Evolutionary conservation across 1,284 basidiomycete genomes (phyloP), one percentile per base, ranked within the genome.

Genomic region (Pseudozyma sp.): DNA sequence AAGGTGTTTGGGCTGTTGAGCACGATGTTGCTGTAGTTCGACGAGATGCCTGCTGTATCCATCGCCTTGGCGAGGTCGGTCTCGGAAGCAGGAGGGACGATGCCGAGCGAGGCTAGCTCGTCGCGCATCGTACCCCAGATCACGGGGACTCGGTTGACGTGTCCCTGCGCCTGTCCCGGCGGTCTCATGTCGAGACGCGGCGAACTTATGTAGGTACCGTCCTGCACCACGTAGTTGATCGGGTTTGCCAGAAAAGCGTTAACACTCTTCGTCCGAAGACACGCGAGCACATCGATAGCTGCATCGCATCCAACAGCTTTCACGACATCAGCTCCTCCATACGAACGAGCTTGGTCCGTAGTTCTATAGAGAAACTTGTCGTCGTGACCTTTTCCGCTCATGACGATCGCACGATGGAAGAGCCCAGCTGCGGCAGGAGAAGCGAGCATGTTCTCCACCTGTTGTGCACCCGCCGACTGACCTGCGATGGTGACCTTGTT

Each of bases 401-500:
- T 43, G 4, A 69, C 33, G n/a, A 74, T 69, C 3, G 71, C 67
- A 11, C 58, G 57, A 30, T 74, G 61, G 52, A 74, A 74, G 24
- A 74, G 71, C 0, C 61, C 61, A 5, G 56, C 51, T 8, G 66
- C 70, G 14, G 60, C 54, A 6, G 75, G 64, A 4, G 64, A 65
- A 19, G 66, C 71, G 6, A 77, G 65, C 42, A 77, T 52, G 33
- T 57, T 67, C 31, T 60, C 50, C 7, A 77, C 67, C 9, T 66
- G 61, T 45, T 74, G 71, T 2, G 91, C 94, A 47, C 94, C 94
- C 29, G 90, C 89, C 79, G 92, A 94, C 84, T 97, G 94, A 10
- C 94, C 94, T 30, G 92, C 92, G 19, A 97, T 77, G 0, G 93
- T 94, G 70, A 97, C 89, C 68, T 88, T 89, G 5, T 87, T 51